phyloP scores from a whole-genome alignment of 2,329 filamentous ascomycete species.

The Ophiostoma triangulosporum region DNA sequence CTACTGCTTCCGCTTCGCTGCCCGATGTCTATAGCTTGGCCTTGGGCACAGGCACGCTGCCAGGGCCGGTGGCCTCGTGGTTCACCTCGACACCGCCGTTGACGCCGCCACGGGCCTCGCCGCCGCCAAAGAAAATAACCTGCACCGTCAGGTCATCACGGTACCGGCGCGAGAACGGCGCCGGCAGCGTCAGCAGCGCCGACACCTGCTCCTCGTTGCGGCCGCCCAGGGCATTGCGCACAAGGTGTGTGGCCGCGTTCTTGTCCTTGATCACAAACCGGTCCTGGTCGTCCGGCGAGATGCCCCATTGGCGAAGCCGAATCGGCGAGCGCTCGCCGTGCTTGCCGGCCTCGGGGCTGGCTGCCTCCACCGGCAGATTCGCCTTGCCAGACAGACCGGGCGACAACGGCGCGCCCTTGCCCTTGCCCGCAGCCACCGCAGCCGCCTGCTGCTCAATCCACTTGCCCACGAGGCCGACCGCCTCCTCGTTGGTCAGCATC shows the following conservation, averaged over 20 bases:
- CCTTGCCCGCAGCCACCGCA: constrained; percentile 11
- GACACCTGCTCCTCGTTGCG: constrained; percentile 89
- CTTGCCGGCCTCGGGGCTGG: constrained; percentile 21
- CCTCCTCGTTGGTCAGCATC: constrained; percentile 97
- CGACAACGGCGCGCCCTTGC: constrained; percentile 42
- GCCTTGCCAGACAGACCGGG: constrained; percentile 30
- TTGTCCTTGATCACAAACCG: constrained; percentile 92
- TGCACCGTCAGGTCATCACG: constrained; percentile 93
- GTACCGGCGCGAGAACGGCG: constrained; percentile 83
- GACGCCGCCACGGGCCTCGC: constrained; percentile 34
- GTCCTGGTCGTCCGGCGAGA: constrained; percentile 56
- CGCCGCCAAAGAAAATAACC: constrained; percentile 94
- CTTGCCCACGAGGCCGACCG: constrained; percentile 87
- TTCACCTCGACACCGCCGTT: constrained; percentile 70
- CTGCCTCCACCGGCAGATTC: constrained; percentile 60
- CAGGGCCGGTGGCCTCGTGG: constrained; percentile 64
- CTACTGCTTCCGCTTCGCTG: too few relatives aligned
- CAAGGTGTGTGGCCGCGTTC: constrained; percentile 90
- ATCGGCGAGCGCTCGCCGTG: constrained; percentile 78
- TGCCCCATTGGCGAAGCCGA: constrained; percentile 81
- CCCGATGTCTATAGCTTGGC: constrained; percentile 23
- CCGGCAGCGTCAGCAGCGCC: constrained; percentile 78
- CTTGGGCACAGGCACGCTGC: constrained; percentile 14
- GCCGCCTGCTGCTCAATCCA: constrained; percentile 61
- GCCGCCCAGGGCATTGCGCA: constrained; percentile 87